Evolutionary conservation across 2,329 filamentous ascomycete species (phyloP), one percentile per base, ranked within the genome.

Genomic region (Ophiocordyceps camponoti-floridani): DNA sequence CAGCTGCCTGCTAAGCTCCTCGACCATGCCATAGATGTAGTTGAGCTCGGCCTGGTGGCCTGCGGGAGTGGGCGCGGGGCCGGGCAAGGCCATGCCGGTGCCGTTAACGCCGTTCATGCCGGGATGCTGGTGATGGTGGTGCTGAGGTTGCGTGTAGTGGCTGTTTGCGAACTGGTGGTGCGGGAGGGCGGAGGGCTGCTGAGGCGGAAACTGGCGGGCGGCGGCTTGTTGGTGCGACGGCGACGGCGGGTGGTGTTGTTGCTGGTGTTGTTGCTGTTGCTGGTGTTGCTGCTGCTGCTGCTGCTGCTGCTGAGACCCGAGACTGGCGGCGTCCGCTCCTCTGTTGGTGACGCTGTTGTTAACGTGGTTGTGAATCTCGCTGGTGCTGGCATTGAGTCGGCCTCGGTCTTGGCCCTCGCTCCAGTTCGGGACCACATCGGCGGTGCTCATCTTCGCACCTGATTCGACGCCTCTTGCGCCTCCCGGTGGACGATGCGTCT

Each of bases 41-140:
- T 78, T 79, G 48, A 82, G 69, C 58, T 82, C 77, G 44, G 76
- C 72, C 58, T 81, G 76, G 56, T 82, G 77, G 42, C 76, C 77
- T 16, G 77, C 77, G n/a, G 77, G 77, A 14, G 73, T 77, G 13
- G 77, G 75, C 41, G 70, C 66, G 42, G 68, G 65, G 47, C 47
- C 43, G 46, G 68, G 65, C 47, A 47, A 30, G 47, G 70, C 67
- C 47, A 65, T 66, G 30, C 61, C 62, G 27, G 64, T 60, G 61
- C 69, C 63, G 52, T 63, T 66, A 54, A 69, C 63, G 48, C 67
- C 67, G 56, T 71, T 71, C 67, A 71, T 71, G 35, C n/a, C 26
- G 9, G 46, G 45, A 30, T 47, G 46, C 23, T 53, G 54, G 16
- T 53, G 48, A 16, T 43, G 49, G 12, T 47, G 45, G 2, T 46